A percentile compares a stretch with the other conserved stretches of the same genome.
These are phyloP conservation scores for Clitopilus passeckerianus DNA, from an alignment of 768 basidiomycete genomes.

Conservation along the genomic window DNA sequence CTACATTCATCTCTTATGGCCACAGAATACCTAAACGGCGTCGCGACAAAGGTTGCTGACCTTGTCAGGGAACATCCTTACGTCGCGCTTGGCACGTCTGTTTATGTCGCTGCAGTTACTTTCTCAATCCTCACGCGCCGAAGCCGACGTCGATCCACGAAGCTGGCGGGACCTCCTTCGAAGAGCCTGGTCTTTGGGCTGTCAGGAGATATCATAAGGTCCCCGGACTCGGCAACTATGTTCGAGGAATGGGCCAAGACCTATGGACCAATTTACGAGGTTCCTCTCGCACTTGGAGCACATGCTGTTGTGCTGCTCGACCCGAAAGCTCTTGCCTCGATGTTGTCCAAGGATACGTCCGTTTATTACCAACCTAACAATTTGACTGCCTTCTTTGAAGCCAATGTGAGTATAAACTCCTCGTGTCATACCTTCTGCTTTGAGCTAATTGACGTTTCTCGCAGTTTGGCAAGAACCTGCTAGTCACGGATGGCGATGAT, in stretches of 20 bases:
- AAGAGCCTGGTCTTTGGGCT: constrained; percentile 38
- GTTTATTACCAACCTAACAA: constrained; percentile 37
- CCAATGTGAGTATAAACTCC: constrained; percentile 23
- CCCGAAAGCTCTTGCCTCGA: constrained; percentile 46
- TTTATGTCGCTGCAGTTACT: not conserved
- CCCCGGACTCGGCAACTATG: constrained; percentile 23
- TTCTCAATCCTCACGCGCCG: not conserved
- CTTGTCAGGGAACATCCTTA: not conserved
- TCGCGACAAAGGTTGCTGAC: not conserved
- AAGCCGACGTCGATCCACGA: constrained; percentile 18
- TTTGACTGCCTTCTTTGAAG: constrained; percentile 28
- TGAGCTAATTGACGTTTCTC: not conserved
- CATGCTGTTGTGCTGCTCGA: constrained; percentile 34
- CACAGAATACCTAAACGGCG: not conserved
- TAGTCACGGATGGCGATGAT: constrained; percentile 39
- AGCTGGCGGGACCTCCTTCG: constrained; percentile 36
- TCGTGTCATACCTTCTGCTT: not conserved
- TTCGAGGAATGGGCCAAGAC: constrained; percentile 42
- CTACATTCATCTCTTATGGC: not conserved
- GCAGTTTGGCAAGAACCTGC: constrained; percentile 34
- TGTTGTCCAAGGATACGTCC: constrained; percentile 44
- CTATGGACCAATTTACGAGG: constrained; percentile 40
- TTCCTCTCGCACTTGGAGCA: constrained; percentile 32
- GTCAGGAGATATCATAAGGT: constrained; percentile 18
- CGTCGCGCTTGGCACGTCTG: not conserved